Base-by-base conservation (phyloP, 2,329 filamentous ascomycete genomes). In the Colletotrichum liriopes region DNA sequence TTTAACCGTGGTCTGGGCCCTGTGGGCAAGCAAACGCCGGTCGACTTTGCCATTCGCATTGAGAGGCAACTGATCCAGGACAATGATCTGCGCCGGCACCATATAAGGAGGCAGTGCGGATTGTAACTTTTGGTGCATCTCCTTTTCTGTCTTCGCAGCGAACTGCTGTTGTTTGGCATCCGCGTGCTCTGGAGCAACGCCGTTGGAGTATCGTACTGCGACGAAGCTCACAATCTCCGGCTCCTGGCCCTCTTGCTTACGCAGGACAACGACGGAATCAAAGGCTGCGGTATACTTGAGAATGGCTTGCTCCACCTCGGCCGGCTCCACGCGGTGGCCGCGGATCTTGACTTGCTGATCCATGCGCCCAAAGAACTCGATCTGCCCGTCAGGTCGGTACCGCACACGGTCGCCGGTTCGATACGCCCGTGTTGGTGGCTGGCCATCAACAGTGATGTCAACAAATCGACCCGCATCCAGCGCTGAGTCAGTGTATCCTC, bases 391-490 rank as follows among this genome's bases (percentile, higher is more conserved):
- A 78, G 60, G 43, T 5, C 60, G 43, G 43, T 26, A 26, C 7
- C 60, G 29, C 2, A n/a, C 60, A 3, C 60, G 60, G 20, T 63
- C 79, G 1, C 79, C 79, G 0, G 79, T 81, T 1, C 76, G 70
- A 47, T 80, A 80, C 0, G 76, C 78, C 16, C 71, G 39, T 1
- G 74, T 39, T 26, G 3, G 74, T 0, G 1, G 1, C 20, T 62
- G 49, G 32, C 26, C 32, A 12, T 45, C 64, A 3, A 77, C 62
- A 1, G 47, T 18, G 12, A 76, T 29, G 0, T 62, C 14, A 3
- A 78, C 59, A 29, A 79, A 79, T 1, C 74, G 74, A 6, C 70
- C 58, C 0, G 6, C 18, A n/a, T 77, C 52, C 3, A 55, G 65
- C 2, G 43, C n/a, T 2, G 70, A 8, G 18, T 79, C 67, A 0